Evolutionary conservation across 331 rosid species (phyloP), one percentile per base, ranked within the genome.

Genomic region (Malus hybrid): DNA sequence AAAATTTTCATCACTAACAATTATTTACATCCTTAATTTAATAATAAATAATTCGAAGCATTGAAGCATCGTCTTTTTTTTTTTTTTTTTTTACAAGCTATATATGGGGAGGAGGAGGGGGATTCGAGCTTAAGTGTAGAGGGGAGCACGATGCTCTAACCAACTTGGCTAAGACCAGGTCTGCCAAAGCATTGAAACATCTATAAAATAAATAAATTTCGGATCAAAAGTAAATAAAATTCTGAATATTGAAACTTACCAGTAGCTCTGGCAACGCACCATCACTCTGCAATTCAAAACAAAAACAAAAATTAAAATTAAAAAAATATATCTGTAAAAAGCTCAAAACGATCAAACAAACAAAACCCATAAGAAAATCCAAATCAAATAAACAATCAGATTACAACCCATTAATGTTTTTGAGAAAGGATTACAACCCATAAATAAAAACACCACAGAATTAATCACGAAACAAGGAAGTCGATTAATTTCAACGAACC

Each of bases 261-360:
- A 94, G 73, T 58, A 94, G 83, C 79, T 91, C 92, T 3, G 96
- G 95, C 60, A 88, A 83, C 66, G 52, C 73, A 52, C 81, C 77
- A 63, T 82, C 81, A 44, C 61, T 63, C 90, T 91, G 93, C 72
- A 70, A 46, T 66, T 64, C 60, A 75, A 64, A 75, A 26, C 44
- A 55, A 13, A 19, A 55, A 52, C 4, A 16, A 79, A n/a, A 36
- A 7, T 7, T 2, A 36, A 57, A n/a, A n/a, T n/a, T n/a, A n/a
- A 16, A 57, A 57, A 39, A 39, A 10, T 0, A 29, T 77, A 63
- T 30, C 15, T 16, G 36, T 18, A 3, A 13, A 39, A 16, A 63
- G 71, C 22, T 42, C 6, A 10, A 28, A 62, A 29, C 8, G 24
- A 22, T 42, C 42, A 32, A 15, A 63, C 6, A 63, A 72, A 24